Evolutionary conservation across 2,329 filamentous ascomycete species (phyloP).

Genomic region (Colletotrichum sp.): DNA sequence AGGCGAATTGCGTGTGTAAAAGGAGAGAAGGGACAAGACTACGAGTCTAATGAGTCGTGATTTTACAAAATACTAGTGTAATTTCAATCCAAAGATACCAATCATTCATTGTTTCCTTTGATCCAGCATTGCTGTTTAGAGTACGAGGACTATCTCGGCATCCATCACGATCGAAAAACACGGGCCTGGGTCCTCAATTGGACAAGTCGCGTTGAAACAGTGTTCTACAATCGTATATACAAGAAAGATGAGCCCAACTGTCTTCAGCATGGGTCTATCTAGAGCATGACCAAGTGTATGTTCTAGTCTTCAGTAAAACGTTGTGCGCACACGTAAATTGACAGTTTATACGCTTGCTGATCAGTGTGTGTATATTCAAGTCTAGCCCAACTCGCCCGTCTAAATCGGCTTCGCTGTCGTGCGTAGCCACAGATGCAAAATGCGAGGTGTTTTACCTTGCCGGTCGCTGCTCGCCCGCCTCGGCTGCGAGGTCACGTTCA

Average conservation of each 20-base stretch:
- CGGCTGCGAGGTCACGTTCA: slow-evolving; percentile 66
- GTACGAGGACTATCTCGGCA: not conserved
- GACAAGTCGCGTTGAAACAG: not conserved
- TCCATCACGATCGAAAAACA: not conserved
- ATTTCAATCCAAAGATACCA: not conserved
- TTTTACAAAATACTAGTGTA: not conserved
- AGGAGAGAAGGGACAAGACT: not conserved
- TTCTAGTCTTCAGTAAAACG: not conserved
- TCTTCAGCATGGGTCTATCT: not conserved
- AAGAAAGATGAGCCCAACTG: not conserved
- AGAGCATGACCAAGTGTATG: not conserved
- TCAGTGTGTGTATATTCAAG: slow-evolving; percentile 3
- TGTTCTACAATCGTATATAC: slow-evolving; percentile 2
- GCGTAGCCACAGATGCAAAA: not conserved
- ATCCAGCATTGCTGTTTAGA: not conserved
- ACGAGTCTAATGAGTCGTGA: not conserved
- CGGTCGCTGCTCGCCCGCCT: slow-evolving; percentile 28
- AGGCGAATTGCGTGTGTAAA: not conserved
- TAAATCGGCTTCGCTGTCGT: not conserved
- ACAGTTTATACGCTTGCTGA: slow-evolving; percentile 7
- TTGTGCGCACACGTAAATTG: not conserved
- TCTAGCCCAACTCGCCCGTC: not conserved
- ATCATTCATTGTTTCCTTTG: not conserved
- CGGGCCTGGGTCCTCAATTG: not conserved
- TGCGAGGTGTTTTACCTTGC: not conserved